Base-by-base conservation (phyloP, 1,284 basidiomycete species). In the Sutorius eximius region DNA sequence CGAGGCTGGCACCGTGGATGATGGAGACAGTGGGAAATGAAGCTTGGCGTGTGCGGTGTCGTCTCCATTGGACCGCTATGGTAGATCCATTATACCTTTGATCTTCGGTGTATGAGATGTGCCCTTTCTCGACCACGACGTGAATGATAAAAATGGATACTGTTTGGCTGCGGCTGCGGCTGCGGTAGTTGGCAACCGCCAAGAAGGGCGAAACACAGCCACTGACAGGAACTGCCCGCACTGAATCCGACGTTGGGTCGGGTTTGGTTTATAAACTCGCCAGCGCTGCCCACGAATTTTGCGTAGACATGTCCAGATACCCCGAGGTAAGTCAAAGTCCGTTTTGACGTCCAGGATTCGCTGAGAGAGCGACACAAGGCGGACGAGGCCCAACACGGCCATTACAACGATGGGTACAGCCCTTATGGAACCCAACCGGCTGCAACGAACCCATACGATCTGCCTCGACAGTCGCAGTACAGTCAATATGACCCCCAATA, bases 321-420 rank as follows among this genome's bases (percentile, higher is more conserved):
- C 73, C 67, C 63, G 75, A 78, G 66, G 78, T 75, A 61, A 37
- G 64, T 42, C 15, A 16, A 45, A 38, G 32, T 32, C 20, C 13
- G 30, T 12, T 13, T 44, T 18, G 20, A 33, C 10, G 3, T 15
- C 10, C 13, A 24, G 9, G 18, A 30, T n/a, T n/a, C 3, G 27
- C 16, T 52, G n/a, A 66, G 46, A n/a, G 6, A 47, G 30, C 54
- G 29, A 37, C 32, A 41, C 45, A 47, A 83, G 79, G 75, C 79
- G 5, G 79, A 85, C 63, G 83, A 86, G 64, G 78, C 75, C 9
- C 82, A 83, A 56, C 74, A 71, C 16, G 67, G 78, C 37, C 76
- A 76, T 52, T 83, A 82, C 64, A 83, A 83, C 60, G 83, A 86
- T 55, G 81, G 82, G 3, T 82, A 81, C 61, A 68, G 67, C 55